phyloP scores from a whole-genome alignment of 345 rosid species.

The Heritiera fomes region DNA sequence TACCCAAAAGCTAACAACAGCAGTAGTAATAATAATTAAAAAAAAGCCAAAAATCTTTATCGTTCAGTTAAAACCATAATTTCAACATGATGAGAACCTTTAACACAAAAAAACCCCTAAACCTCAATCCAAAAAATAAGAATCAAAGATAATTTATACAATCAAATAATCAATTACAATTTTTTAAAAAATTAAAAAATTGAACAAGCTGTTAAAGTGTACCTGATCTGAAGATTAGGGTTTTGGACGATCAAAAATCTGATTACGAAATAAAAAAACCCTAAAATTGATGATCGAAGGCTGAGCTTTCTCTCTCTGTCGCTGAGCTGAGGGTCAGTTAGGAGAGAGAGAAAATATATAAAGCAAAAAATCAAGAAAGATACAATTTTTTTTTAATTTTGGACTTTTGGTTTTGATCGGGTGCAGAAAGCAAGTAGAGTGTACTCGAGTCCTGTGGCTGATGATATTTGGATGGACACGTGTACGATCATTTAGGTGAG shows the following conservation, averaged over 20 bases:
- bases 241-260: conserved; percentile 18
- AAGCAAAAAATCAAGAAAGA: not conserved
- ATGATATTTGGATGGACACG: not conserved
- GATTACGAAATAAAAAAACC: conserved; percentile 22
- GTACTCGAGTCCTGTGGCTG: not conserved
- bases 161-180: not conserved
- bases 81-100: not conserved
- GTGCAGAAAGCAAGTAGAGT: not conserved
- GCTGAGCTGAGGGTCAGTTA: not conserved
- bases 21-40: not conserved
- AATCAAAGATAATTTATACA: not conserved
- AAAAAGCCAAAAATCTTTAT: not conserved
- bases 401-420: not conserved
- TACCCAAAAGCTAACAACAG: not conserved
- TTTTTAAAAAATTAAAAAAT: not conserved
- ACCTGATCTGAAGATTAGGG: conserved; percentile 46
- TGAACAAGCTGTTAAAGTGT: not conserved
- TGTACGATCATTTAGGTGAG: not conserved
- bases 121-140: not conserved
- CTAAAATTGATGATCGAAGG: conserved; percentile 29
- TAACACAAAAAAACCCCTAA: not conserved
- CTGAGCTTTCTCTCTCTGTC: conserved; percentile 17
- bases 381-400: not conserved
- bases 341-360: not conserved
- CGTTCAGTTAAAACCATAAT: not conserved